Evolutionary conservation across 306 rosid genomes (phyloP), one percentile per base, ranked within the genome.

Genomic region (Hylodesmum podocarpum): DNA sequence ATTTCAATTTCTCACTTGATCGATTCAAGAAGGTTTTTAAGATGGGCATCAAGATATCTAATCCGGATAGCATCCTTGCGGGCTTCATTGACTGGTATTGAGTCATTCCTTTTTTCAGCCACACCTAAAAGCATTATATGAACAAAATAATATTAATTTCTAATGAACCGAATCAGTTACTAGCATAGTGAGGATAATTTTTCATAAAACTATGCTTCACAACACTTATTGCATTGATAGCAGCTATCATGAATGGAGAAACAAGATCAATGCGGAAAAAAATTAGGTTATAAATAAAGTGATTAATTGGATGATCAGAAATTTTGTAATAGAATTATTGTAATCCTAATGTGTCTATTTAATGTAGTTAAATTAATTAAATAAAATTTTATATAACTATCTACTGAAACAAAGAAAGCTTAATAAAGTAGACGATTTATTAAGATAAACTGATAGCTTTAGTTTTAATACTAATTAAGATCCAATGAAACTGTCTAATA

Each of bases 21-120:
- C 3, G 87, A 87, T 58, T 81, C 50, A 3, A 82, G 79, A 22
- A 91, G 82, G 70, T 18, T 74, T n/a, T 21, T 47, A n/a, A 89
- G 89, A 78, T 89, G 94, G 36, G 18, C 31, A 57, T 72, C 72
- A 41, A 70, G 88, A 67, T 84, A 91, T 63, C 49, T 84, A 40
- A 89, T 84, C 69, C 90, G 86, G 3, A 47, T 3, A 33, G 83
- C 47, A 61, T 89, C 96, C 53, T 81, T 80, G 34, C 87, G 70
- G 11, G 83, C 83, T 51, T 65, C 82, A 53, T 58, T 6, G 6
- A 86, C 22, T 24, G 94, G 79, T 12, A 40, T 7, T 4, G 91
- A 81, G 69, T 55, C 78, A 74, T 89, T 91, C 67, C 79, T 83
- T 39, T 55, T 13, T 40, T 86, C 80, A 46, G 83, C 83, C 43